A percentile compares a stretch with the other conserved stretches of the same genome.
phyloP scores from a whole-genome alignment of 2,329 filamentous ascomycete species.

The Xylariaceae sp. region DNA sequence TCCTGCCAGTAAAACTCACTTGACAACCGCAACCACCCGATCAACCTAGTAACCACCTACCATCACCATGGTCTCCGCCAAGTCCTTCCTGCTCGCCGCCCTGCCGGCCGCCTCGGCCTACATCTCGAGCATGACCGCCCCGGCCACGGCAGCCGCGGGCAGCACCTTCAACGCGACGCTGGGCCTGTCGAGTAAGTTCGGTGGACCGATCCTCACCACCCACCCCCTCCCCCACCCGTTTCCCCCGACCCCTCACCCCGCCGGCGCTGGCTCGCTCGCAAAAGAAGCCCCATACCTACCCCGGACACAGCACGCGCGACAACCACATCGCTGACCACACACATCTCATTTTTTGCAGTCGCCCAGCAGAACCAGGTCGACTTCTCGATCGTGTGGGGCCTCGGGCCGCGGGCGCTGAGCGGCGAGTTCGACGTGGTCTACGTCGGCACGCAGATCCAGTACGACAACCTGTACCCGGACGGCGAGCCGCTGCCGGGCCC shows the following conservation, averaged over 20 bases:
- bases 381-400: slow-evolving; percentile 24
- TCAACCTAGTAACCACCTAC: not conserved
- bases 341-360: slow-evolving; percentile 25
- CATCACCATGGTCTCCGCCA: slow-evolving; percentile 21
- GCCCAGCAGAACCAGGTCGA: slow-evolving; percentile 30
- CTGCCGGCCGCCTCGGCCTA: not conserved
- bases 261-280: too few relatives aligned
- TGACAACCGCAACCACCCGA: not conserved
- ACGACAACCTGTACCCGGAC: slow-evolving; percentile 19
- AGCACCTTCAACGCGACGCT: slow-evolving; percentile 16
- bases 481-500: slow-evolving; percentile 11
- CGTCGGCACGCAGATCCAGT: slow-evolving; percentile 23
- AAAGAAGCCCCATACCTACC: too few relatives aligned
- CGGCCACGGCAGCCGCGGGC: slow-evolving; percentile 17
- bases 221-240: too few relatives aligned
- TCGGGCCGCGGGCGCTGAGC: slow-evolving; percentile 8
- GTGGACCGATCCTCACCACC: too few relatives aligned
- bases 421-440: slow-evolving; percentile 11
- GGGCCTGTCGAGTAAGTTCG: too few relatives aligned
- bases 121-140: slow-evolving; percentile 16
- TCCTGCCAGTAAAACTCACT: not conserved
- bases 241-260: too few relatives aligned
- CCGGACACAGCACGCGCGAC: too few relatives aligned
- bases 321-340: too few relatives aligned
- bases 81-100: slow-evolving; percentile 1